Evolutionary conservation across 164 flowering plant genomes (phyloP).

Genomic region (Echeveria elegans): DNA sequence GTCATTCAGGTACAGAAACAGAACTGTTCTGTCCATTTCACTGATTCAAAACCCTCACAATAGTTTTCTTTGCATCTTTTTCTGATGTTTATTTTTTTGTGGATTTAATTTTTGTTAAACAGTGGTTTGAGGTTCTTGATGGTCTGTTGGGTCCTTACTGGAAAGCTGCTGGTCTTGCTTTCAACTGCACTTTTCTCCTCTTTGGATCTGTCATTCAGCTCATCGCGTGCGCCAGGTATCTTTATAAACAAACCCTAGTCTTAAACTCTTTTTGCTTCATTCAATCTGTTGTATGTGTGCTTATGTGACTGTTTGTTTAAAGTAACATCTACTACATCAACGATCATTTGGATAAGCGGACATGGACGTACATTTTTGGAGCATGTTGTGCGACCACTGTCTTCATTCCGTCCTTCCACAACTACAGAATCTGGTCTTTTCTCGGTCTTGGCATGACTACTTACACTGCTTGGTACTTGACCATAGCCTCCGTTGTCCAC

Average conservation of each 20-base stretch:
- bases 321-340: conserved; percentile 14
- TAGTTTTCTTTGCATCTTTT: neutral
- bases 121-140: conserved; percentile 15
- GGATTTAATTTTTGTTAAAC: too few species aligned
- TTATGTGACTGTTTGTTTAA: neutral
- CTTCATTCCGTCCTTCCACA: conserved; percentile 17
- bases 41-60: neutral
- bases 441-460: conserved; percentile 22
- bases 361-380: conserved; percentile 14
- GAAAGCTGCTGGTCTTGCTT: conserved; percentile 12
- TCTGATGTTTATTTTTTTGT: neutral
- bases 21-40: neutral
- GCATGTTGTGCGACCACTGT: conserved; percentile 13
- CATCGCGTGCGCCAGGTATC: conserved; percentile 9
- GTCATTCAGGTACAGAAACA: conserved; percentile 5
- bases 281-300: neutral
- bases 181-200: neutral
- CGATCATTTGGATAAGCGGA: conserved; percentile 13
- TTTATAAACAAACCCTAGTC: too few species aligned
- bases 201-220: conserved; percentile 12
- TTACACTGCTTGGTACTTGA: conserved; percentile 20
- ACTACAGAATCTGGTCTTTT: conserved; percentile 18
- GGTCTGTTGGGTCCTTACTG: conserved; percentile 14
- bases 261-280: too few species aligned
- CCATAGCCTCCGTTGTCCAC: conserved; percentile 14